Evolutionary conservation across 1,284 basidiomycete species (phyloP), one percentile per base, ranked within the genome.

Genomic region (Papiliotrema nemorosa): DNA sequence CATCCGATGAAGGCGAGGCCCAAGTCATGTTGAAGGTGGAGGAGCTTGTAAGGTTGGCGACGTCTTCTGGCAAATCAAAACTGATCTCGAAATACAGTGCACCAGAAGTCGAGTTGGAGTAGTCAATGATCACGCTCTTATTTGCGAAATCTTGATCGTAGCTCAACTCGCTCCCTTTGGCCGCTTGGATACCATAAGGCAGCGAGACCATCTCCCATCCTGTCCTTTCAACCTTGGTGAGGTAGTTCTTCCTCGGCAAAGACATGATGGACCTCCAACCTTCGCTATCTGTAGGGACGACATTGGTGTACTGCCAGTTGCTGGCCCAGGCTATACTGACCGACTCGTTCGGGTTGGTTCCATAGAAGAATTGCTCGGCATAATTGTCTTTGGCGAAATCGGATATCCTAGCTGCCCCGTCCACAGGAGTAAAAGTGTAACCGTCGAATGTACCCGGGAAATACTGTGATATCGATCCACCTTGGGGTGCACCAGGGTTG

Each of bases 331-430:
- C 67, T 24, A 76, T 68, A 24, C 58, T 62, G 47, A 74, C 59
- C 16, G 67, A 33, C 20, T 54, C 54, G 46, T 59, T 53, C 14
- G 39, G n/a, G n/a, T 27, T 26, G 9, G 57, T 56, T 40, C 67
- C 67, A 54, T 61, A 62, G 62, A 69, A 76, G 55, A 72, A 74
- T 55, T 73, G 70, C 18, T 70, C 72, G 13, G 74, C 76, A 55
- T 76, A 76, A 39, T 67, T 71, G 63, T 77, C 76, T 55, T 74
- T 76, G 47, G 56, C 72, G 50, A 75, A 77, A 54, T 76, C 73
- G 43, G 61, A 57, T 27, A 70, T 58, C 20, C 65, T 57, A 5
- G 68, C 59, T 2, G 66, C 68, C 1, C 50, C 49, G 54, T 75
- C 74, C n/a, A 59, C 54, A 7, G 73, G 62, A 2, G 54, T 64